Evolutionary conservation across 305 asterid genomes (phyloP), one percentile per base, ranked within the genome.

Genomic region (Fraxinus floribunda): DNA sequence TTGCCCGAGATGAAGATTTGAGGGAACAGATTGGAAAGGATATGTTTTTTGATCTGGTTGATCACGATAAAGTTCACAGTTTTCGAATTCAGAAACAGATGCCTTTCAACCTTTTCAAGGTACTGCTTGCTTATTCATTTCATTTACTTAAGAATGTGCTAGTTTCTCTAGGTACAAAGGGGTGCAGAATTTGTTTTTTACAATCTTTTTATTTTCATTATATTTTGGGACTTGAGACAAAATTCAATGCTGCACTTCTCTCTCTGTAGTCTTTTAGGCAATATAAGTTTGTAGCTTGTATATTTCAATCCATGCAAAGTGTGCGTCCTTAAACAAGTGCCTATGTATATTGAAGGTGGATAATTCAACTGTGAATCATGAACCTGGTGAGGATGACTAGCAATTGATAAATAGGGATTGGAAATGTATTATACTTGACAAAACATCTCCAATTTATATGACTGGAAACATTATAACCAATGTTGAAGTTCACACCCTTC

Each of bases 1-100:
- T 97, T 84, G 98, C 98, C 29, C 97, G 98, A 46, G 99, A 97
- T 88, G 98, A 91, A 83, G 98, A 97, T 81, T 86, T 97, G 85
- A 88, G 52, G 83, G 97, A 94, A 78, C 99, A 97, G 89, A 92
- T 97, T 41, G 99, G 99, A 49, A 97, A 90, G 86, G 94, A 94
- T 83, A 93, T 92, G 78, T 91, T 90, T 88, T 94, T 97, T 83
- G 99, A 97, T 88, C 97, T 95, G 79, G 98, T 95, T 68, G 98
- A 97, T 88, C 99, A 94, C 83, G 98, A 94, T 78, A 94, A 95
- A 91, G 98, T 95, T 83, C 96, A 87, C 71, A 92, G 92, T 88
- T 97, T 97, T 86, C 91, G 99, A 39, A 91, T 97, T 82, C 96
- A 92, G 90, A 97, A 94, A 82, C 97, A 93, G 85, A 86, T 79